phyloP scores from a whole-genome alignment of 768 basidiomycete genomes.

The Bullera alba region DNA sequence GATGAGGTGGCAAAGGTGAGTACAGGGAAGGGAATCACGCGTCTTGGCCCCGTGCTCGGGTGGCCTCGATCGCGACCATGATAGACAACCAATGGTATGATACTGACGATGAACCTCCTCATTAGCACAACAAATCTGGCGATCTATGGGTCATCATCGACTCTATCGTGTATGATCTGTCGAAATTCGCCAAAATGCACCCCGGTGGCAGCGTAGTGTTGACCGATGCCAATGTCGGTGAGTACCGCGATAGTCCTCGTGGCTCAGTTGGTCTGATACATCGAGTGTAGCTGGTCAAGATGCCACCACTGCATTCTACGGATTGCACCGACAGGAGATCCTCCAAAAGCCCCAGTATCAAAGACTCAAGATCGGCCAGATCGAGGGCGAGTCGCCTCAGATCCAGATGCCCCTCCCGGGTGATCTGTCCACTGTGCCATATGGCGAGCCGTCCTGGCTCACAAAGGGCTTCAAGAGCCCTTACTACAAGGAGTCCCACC shows the following conservation, averaged over 20 bases:
- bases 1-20: conserved; percentile 69
- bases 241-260: conserved; percentile 30
- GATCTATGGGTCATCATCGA: conserved; percentile 87
- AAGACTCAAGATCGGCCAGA: conserved; percentile 63
- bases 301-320: conserved; percentile 78
- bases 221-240: conserved; percentile 69
- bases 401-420: conserved; percentile 55
- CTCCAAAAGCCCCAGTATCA: conserved; percentile 60
- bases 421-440: conserved; percentile 60
- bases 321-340: conserved; percentile 80
- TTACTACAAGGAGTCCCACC: conserved; percentile 64
- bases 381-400: conserved; percentile 58
- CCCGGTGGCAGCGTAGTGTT: conserved; percentile 72
- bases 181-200: conserved; percentile 71
- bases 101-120: neutral
- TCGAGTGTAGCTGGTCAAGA: conserved; percentile 88
- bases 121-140: conserved; percentile 65
- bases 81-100: neutral
- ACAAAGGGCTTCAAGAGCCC: conserved; percentile 63
- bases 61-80: neutral
- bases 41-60: neutral
- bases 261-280: neutral
- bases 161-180: conserved; percentile 73
- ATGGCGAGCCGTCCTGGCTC: conserved; percentile 83
- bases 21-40: neutral